A percentile compares a stretch with the other conserved stretches of the same genome.
Evolutionary conservation across 2,329 filamentous ascomycete genomes (phyloP).

Genomic region (Fusarium falciforme): DNA sequence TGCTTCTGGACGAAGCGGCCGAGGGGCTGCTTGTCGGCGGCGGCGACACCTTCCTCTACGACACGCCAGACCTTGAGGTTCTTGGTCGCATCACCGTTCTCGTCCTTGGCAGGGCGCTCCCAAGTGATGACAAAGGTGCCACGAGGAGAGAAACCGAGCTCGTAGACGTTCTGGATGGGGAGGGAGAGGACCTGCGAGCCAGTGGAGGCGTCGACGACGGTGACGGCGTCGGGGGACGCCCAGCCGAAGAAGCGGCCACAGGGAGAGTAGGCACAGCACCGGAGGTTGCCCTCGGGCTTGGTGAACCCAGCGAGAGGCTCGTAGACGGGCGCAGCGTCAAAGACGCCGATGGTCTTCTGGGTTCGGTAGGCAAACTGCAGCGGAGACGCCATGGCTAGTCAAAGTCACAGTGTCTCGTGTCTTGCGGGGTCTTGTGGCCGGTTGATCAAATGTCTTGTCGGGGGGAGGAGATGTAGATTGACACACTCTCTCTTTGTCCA

Average conservation of each 20-base stretch:
- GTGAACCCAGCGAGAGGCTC: constrained; percentile 83
- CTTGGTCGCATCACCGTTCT: constrained; percentile 91
- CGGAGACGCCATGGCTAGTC: constrained; percentile 91
- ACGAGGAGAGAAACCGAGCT: constrained; percentile 91
- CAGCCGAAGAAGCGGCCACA: constrained; percentile 97
- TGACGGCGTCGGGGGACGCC: constrained; percentile 89
- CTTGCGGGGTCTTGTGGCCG: constrained; percentile 43
- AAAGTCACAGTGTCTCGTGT: constrained; percentile 77
- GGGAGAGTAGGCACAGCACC: constrained; percentile 94
- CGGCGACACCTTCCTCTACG: constrained; percentile 73
- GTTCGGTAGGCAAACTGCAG: constrained; percentile 98
- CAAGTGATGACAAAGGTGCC: constrained; percentile 96
- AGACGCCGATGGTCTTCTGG: constrained; percentile 93
- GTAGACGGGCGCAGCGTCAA: constrained; percentile 92
- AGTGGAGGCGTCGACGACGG: constrained; percentile 82
- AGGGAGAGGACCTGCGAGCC: constrained; percentile 81
- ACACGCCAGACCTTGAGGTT: constrained; percentile 98
- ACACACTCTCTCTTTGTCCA: constrained; percentile 17
- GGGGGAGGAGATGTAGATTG: constrained; percentile 9
- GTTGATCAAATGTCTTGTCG: constrained; percentile 43
- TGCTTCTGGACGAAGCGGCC: constrained; percentile 96
- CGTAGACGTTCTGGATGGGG: constrained; percentile 86
- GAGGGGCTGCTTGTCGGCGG: constrained; percentile 76
- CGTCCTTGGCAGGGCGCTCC: constrained; percentile 94
- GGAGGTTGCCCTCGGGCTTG: constrained; percentile 92